Base-by-base conservation (phyloP, 2,329 filamentous ascomycete genomes). In the Tolypocladium ophioglossoides region DNA sequence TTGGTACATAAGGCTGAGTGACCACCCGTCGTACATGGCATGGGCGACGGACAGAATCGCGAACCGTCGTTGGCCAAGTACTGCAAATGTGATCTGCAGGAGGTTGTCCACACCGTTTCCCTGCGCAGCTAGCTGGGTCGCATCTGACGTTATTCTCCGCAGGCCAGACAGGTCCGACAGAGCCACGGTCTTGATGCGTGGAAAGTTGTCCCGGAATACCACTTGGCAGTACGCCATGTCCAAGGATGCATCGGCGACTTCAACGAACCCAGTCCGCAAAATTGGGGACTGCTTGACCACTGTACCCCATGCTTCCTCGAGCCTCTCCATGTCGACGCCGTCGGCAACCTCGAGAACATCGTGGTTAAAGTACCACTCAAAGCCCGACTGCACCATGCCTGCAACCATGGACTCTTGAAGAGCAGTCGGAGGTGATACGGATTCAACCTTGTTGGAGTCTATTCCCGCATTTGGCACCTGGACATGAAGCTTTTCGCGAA, bases 11-110 rank as follows among this genome's bases (percentile, higher is more conserved):
- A 95, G 71, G 4, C 76, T 74, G 14, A 96, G 77, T 3, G 91
- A 95, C 81, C 85, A 91, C 0, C 91, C 91, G 64, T 96, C 91
- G 60, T 96, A 96, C 22, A 96, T 75, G 1, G 91, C 89, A 68
- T 96, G 91, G 0, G 91, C 80, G 40, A 96, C 83, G 0, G 89
- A 91, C 1, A 96, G 66, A 5, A 85, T 63, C 1, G 85, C 58
- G 54, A 77, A 80, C 4, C 56, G 68, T 38, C 61, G 63, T 16
- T 56, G 60, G 3, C 57, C 69, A 1, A 67, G 64, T 7, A 56
- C 62, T 3, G 68, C 69, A 52, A 81, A 69, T 0, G 66, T 68
- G 0, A 85, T 62, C 53, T 82, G 79, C 8, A 85, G 68, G 3
- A 85, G 62, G 10, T 69, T 52, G 0, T 65, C 62, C 10, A 52